These are phyloP conservation scores for Polygonum aviculare DNA, from an alignment of 148 eudicot genomes.

Conservation along the genomic window DNA sequence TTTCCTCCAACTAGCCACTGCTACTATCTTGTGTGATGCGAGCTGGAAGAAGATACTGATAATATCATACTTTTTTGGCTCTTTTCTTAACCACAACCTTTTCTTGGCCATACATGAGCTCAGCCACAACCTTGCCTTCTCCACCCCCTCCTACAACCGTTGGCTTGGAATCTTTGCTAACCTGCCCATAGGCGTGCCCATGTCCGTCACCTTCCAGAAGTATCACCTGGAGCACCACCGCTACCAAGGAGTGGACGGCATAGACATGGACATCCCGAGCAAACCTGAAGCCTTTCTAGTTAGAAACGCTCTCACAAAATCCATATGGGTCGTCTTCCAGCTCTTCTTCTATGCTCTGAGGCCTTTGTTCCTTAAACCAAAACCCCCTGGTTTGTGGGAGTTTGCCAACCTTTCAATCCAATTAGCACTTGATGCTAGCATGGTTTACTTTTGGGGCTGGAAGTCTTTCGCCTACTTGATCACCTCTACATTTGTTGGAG, in stretches of 20 bases:
- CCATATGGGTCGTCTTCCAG: constrained; percentile 72
- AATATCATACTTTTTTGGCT: constrained; percentile 73
- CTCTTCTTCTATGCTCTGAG: constrained; percentile 90
- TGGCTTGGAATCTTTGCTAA: constrained; percentile 94
- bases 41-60: constrained; percentile 44
- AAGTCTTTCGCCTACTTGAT: constrained; percentile 61
- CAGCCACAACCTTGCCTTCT: constrained; percentile 93
- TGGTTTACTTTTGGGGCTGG: constrained; percentile 79
- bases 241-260: constrained; percentile 82
- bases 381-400: constrained; percentile 91
- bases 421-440: constrained; percentile 43
- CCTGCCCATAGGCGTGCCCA: constrained; percentile 90
- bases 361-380: constrained; percentile 82
- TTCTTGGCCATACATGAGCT: constrained; percentile 95
- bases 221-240: constrained; percentile 94
- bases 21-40: constrained; percentile 55
- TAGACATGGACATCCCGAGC: constrained; percentile 94
- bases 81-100: constrained; percentile 94
- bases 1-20: constrained; percentile 68
- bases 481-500: constrained; percentile 84
- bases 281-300: constrained; percentile 59
- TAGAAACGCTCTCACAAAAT: constrained; percentile 51
- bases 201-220: constrained; percentile 96
- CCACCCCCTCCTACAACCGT: constrained; percentile 71
- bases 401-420: constrained; percentile 58